A percentile compares a stretch with the other conserved stretches of the same genome.
These are phyloP conservation scores for Croton laevigatus DNA, from an alignment of 441 rosid species.

Conservation along the genomic window DNA sequence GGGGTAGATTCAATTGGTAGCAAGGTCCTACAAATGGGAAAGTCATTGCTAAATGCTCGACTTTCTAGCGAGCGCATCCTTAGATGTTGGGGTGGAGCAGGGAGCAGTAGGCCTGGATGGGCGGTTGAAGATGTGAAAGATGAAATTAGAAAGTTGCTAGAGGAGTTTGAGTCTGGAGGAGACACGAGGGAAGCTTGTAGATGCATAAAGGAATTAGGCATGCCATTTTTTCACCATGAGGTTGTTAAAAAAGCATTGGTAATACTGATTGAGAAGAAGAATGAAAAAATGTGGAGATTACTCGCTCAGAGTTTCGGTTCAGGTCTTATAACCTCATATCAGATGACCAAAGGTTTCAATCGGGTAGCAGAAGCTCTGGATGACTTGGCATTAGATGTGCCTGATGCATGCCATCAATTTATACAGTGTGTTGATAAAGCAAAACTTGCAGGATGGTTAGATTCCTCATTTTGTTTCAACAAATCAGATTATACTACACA, in stretches of 20 bases:
- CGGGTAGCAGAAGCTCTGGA: conserved; percentile 68
- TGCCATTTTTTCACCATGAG: conserved; percentile 91
- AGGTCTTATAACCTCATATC: conserved; percentile 70
- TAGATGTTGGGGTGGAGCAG: conserved; percentile 86
- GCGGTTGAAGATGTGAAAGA: conserved; percentile 76
- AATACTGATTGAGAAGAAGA: conserved; percentile 60
- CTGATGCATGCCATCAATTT: conserved; percentile 63
- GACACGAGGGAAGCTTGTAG: conserved; percentile 65
- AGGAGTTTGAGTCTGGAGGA: conserved; percentile 80
- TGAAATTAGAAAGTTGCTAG: conserved; percentile 58
- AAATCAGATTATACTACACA: conserved; percentile 31
- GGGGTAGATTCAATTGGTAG: conserved; percentile 50
- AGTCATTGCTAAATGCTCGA: conserved; percentile 64
- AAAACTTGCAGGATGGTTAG: conserved; percentile 64
- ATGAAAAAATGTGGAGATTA: conserved; percentile 53
- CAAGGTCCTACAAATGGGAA: conserved; percentile 71
- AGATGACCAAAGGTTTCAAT: conserved; percentile 74
- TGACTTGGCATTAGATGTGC: conserved; percentile 76
- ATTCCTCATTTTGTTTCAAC: conserved; percentile 40
- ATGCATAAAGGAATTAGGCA: conserved; percentile 78
- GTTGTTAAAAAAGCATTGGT: conserved; percentile 73
- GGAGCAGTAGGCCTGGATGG: conserved; percentile 54
- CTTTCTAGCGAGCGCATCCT: conserved; percentile 77
- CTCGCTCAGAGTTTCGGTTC: conserved; percentile 55
- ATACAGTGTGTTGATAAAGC: conserved; percentile 48